A percentile compares a stretch with the other conserved stretches of the same genome.
Evolutionary conservation across 208 protist genomes (phyloP).

Genomic region (Leptomonas pyrrhocoris): DNA sequence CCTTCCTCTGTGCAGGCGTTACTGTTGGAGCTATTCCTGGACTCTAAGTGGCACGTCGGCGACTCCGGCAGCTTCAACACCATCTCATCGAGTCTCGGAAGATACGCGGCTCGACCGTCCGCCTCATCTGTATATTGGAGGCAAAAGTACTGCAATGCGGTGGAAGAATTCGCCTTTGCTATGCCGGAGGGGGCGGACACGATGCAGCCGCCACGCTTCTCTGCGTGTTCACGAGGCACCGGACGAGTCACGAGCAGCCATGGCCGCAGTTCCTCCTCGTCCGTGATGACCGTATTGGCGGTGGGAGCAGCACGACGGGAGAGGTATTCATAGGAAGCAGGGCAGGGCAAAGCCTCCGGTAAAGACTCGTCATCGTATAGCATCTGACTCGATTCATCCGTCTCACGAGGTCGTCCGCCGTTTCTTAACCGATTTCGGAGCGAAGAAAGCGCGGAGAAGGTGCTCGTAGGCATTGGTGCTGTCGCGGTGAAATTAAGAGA

Average conservation of each 20-base stretch:
- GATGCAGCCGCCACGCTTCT: conserved; percentile 7
- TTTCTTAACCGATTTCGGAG: too few relatives aligned
- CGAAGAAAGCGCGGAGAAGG: too few relatives aligned
- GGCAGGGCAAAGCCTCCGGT: neutral
- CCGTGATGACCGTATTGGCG: neutral
- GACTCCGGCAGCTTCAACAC: neutral
- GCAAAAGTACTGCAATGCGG: neutral
- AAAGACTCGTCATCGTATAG: neutral
- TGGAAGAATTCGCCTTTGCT: neutral
- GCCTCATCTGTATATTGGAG: conserved; percentile 6
- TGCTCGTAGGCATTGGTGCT: too few relatives aligned
- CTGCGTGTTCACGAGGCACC: conserved; percentile 6
- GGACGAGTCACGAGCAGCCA: conserved; percentile 3
- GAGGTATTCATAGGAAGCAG: neutral
- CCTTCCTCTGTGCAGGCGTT: conserved; percentile 3
- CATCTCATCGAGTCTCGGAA: neutral
- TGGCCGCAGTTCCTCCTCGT: neutral
- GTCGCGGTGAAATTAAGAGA: too few relatives aligned
- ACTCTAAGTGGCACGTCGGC: neutral
- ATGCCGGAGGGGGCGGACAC: neutral
- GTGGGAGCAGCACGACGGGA: neutral
- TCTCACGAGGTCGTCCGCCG: too few relatives aligned
- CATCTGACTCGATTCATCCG: too few relatives aligned
- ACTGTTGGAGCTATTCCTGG: neutral
- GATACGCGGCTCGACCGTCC: conserved; percentile 5